A percentile compares a stretch with the other conserved stretches of the same genome.
phyloP scores from a whole-genome alignment of 192 early-diverging fungal species.

The Podila horticola region DNA sequence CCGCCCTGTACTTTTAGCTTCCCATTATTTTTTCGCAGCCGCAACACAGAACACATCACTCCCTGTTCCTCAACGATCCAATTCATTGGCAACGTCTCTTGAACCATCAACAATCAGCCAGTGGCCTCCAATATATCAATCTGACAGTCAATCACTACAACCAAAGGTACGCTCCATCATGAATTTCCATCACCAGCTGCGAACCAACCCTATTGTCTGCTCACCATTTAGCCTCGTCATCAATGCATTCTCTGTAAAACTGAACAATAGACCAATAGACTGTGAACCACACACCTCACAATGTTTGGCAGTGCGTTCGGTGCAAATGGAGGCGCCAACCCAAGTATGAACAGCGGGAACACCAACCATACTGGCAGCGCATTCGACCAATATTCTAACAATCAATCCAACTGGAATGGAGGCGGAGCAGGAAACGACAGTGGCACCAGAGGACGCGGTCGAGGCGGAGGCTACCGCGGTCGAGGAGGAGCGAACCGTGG shows the following conservation, averaged over 20 bases:
- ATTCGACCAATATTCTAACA: neutral
- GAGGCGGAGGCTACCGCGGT: constrained; percentile 14
- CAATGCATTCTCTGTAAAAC: neutral
- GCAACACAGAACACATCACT: too few species aligned
- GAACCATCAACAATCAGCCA: too few species aligned
- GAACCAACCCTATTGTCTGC: neutral
- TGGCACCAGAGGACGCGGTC: neutral
- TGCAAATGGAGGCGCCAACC: constrained; percentile 1
- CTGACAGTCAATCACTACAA: too few species aligned
- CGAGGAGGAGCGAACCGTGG: constrained; percentile 30
- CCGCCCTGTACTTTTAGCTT: too few species aligned
- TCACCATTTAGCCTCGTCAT: neutral
- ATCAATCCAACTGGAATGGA: neutral
- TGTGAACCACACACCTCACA: neutral
- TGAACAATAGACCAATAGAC: neutral
- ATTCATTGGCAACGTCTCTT: too few species aligned
- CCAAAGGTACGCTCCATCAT: too few species aligned
- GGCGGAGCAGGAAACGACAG: neutral
- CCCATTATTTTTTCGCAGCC: too few species aligned
- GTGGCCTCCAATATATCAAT: too few species aligned
- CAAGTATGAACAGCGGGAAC: neutral
- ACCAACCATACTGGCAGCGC: neutral
- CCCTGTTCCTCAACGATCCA: too few species aligned
- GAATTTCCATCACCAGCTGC: too few species aligned
- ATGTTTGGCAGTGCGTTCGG: constrained; percentile 1